Evolutionary conservation across 805 yeast genomes (phyloP).

Genomic region (Schwanniomyces occidentalis): DNA sequence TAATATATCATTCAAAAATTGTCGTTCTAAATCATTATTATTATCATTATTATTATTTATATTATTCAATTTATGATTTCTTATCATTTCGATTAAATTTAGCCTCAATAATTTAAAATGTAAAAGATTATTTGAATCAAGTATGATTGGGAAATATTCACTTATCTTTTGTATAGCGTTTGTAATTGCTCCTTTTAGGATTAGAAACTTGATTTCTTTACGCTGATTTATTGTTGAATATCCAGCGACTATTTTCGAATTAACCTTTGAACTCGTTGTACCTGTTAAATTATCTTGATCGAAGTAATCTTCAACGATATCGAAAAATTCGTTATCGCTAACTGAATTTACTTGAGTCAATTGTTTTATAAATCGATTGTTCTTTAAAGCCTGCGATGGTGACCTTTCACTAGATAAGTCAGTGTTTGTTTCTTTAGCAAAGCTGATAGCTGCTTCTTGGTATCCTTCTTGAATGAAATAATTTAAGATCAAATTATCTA

Average conservation of each 20-base stretch:
- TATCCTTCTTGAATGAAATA: slow-evolving; percentile 79
- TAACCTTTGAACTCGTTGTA: neutral
- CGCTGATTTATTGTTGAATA: slow-evolving; percentile 53
- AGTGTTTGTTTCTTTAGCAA: slow-evolving; percentile 58
- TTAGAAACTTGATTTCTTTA: slow-evolving; percentile 50
- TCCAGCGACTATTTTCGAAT: slow-evolving; percentile 31
- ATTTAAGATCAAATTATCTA: slow-evolving; percentile 62
- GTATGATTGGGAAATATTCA: slow-evolving; percentile 59
- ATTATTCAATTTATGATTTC: slow-evolving; percentile 41
- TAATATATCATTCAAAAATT: slow-evolving; percentile 54
- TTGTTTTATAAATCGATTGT: slow-evolving; percentile 10
- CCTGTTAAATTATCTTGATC: slow-evolving; percentile 4
- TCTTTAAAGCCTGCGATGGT: neutral
- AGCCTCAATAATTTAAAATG: slow-evolving; percentile 74
- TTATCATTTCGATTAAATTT: slow-evolving; percentile 78
- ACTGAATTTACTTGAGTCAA: slow-evolving; percentile 9
- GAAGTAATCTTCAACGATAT: slow-evolving; percentile 9
- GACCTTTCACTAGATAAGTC: neutral
- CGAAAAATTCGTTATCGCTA: slow-evolving; percentile 15
- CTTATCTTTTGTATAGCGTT: slow-evolving; percentile 58
- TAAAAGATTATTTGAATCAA: slow-evolving; percentile 61
- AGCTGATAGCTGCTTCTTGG: slow-evolving; percentile 61
- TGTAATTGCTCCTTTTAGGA: slow-evolving; percentile 61
- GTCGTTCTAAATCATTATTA: slow-evolving; percentile 37
- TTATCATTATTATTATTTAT: slow-evolving; percentile 8